Evolutionary conservation across 305 asterid genomes (phyloP), one percentile per base, ranked within the genome.

Genomic region (Fraxinus dipetala): DNA sequence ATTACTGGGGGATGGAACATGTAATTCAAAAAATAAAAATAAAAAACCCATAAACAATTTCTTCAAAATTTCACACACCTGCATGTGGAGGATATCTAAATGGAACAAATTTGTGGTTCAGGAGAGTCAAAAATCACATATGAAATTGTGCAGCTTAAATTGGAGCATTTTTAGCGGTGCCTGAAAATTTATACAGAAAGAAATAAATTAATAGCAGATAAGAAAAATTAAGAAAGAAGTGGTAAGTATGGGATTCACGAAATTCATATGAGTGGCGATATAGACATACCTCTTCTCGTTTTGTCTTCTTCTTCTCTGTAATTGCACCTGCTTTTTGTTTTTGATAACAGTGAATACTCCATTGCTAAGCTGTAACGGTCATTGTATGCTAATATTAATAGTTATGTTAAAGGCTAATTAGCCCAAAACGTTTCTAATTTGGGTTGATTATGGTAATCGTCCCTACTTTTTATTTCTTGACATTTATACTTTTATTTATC

Each of bases 161-260:
- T 82, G 85, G 90, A 83, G 85, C 77, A 79, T 87, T 54, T 30
- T 86, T 77, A 54, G 85, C 3, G 73, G 85, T 79, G 85, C 80
- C 85, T 35, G 84, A 72, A 70, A 24, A 4, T 18, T 2, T 54
- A 4, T 28, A 54, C 31, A 40, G 48, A 14, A 13, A 38, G 0
- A 14, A 75, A 1, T 40, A 74, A 5, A 51, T 63, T 63, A 63
- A 63, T 24, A 65, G 35, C 7, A 11, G n/a, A 54, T 4, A 31
- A 9, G 7, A 5, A 18, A 30, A 48, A 51, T 51, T 4, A 18
- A 51, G 7, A 73, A 69, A 69, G 61, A 78, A n/a, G 75, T 5
- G 90, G 86, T 81, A 85, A 88, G 92, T 86, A 85, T 59, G 85
- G 76, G 80, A 70, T 91, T 92, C 94, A 92, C 93, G 94, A 87